A percentile compares a stretch with the other conserved stretches of the same genome.
Evolutionary conservation across 2,329 filamentous ascomycete species (phyloP).

Genomic region (Penicillium sp.): DNA sequence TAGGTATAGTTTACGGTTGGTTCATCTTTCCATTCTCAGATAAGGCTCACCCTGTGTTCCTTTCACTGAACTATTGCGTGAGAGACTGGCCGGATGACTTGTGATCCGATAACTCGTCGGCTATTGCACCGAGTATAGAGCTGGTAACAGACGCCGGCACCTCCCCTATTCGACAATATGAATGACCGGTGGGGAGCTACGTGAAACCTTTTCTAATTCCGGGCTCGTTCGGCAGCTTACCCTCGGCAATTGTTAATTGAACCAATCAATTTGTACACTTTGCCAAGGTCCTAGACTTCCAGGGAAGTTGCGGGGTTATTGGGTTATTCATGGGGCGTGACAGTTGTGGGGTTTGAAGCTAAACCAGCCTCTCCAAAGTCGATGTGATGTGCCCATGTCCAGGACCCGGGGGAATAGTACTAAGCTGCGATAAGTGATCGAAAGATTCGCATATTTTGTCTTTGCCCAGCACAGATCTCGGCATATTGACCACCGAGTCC

Average conservation of each 20-base stretch:
- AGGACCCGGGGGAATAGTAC: not conserved
- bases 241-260: not conserved
- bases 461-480: not conserved
- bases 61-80: not conserved
- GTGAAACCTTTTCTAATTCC: not conserved
- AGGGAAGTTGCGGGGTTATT: not conserved
- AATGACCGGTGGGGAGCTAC: not conserved
- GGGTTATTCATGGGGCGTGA: not conserved
- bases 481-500: not conserved
- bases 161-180: not conserved
- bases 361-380: not conserved
- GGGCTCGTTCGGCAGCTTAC: not conserved
- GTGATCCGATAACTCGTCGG: not conserved
- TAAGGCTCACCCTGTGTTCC: not conserved
- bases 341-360: not conserved
- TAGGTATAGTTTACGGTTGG: not conserved
- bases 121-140: not conserved
- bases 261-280: not conserved
- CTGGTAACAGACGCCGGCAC: too few relatives aligned
- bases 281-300: not conserved
- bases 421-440: not conserved
- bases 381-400: not conserved
- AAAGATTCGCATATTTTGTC: not conserved
- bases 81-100: not conserved
- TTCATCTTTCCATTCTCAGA: not conserved